phyloP scores from a whole-genome alignment of 192 early-diverging fungal species.

The Backusella macrospora region DNA sequence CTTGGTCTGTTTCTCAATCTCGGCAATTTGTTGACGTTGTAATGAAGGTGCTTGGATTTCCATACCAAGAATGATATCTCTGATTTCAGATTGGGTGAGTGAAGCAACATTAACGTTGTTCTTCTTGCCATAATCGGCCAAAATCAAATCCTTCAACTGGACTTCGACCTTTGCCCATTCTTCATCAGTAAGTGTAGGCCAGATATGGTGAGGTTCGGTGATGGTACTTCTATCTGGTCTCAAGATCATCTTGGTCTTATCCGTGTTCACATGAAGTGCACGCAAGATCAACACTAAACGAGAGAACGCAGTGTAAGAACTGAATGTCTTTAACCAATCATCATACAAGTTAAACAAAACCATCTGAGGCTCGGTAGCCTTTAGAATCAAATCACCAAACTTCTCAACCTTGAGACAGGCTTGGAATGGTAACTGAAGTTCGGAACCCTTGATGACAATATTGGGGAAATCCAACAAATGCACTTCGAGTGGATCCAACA shows the following conservation, averaged over 20 bases:
- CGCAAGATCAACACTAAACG: constrained; percentile 95
- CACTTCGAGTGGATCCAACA: constrained; percentile 98
- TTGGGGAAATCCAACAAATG: constrained; percentile 98
- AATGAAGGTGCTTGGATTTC: constrained; percentile 96
- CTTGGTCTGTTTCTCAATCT: constrained; percentile 95
- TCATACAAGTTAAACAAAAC: constrained; percentile 88
- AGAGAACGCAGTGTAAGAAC: constrained; percentile 98
- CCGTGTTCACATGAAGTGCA: constrained; percentile 96
- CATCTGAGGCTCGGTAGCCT: constrained; percentile 99
- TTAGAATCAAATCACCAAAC: constrained; percentile 97
- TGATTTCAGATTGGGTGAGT: constrained; percentile 94
- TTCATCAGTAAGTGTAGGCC: constrained; percentile 95
- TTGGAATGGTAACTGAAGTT: constrained; percentile 98
- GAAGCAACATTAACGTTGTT: constrained; percentile 99
- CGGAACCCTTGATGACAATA: constrained; percentile 97
- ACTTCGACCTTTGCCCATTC: constrained; percentile 98
- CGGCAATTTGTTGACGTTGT: constrained; percentile 96
- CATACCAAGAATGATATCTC: constrained; percentile 99
- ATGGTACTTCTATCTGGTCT: constrained; percentile 92
- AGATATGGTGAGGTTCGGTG: constrained; percentile 96
- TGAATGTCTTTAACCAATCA: constrained; percentile 95
- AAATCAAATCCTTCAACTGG: constrained; percentile 93
- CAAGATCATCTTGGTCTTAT: constrained; percentile 96
- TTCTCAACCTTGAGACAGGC: constrained; percentile 98
- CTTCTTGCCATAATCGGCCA: constrained; percentile 99